These are phyloP conservation scores for Leccinellum luteum DNA, from an alignment of 768 basidiomycete genomes.

Conservation along the genomic window DNA sequence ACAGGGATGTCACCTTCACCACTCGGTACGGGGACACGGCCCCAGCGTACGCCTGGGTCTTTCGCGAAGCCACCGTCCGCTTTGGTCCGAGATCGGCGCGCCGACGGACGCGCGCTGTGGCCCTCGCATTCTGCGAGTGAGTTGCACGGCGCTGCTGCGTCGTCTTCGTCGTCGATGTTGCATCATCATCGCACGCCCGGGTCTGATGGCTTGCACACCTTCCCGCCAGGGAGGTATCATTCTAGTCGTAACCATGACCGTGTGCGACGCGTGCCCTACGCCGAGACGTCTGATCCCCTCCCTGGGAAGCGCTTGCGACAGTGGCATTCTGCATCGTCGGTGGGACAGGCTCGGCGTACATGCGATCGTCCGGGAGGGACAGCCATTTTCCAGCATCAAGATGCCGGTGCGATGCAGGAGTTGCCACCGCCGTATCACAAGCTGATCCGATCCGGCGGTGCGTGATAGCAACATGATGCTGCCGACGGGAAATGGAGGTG, in stretches of 20 bases:
- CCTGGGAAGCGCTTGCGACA: slow-evolving; percentile 16
- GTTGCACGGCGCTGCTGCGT: slow-evolving; percentile 8
- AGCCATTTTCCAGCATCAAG: slow-evolving; percentile 16
- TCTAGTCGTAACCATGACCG: background rate
- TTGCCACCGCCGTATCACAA: slow-evolving; percentile 28
- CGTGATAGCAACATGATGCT: background rate
- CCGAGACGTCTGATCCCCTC: background rate
- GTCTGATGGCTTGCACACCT: background rate
- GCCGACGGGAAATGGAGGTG: background rate
- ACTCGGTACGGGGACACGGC: background rate
- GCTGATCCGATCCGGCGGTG: background rate
- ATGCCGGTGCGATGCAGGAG: slow-evolving; percentile 19
- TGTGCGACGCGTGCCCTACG: background rate
- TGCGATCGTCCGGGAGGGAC: background rate
- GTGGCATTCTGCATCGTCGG: slow-evolving; percentile 19
- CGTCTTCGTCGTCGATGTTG: background rate
- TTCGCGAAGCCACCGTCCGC: background rate
- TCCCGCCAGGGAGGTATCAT: background rate
- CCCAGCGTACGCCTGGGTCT: background rate
- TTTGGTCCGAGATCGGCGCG: slow-evolving; percentile 4
- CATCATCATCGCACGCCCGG: background rate
- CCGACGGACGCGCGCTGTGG: slow-evolving; percentile 11
- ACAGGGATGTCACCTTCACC: background rate
- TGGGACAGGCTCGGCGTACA: background rate
- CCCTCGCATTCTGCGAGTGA: slow-evolving; percentile 27